These are phyloP conservation scores for Cystobasidium slooffiae DNA, from an alignment of 1,284 basidiomycete species.

Conservation along the genomic window DNA sequence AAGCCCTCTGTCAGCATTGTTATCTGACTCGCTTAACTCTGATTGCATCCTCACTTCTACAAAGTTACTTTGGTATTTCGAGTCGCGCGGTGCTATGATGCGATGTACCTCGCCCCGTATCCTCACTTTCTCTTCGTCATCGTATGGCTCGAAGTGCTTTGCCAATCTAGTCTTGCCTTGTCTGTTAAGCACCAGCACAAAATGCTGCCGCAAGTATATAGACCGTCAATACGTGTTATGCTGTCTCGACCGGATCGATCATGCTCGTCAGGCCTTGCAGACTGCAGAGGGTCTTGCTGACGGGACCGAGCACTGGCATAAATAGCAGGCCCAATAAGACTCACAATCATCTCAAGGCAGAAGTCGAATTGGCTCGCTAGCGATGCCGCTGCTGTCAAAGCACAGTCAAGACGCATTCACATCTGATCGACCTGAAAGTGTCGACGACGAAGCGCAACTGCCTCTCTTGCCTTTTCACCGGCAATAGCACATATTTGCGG, in stretches of 20 bases:
- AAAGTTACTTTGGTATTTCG: conserved; percentile 99
- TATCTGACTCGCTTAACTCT: neutral
- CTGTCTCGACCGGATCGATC: neutral
- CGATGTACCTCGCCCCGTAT: conserved; percentile 94
- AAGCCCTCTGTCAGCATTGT: neutral
- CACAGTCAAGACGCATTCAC: no score
- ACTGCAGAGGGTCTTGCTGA: no score
- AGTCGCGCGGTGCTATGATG: conserved; percentile 92
- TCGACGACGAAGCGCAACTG: no score
- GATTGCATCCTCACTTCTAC: conserved; percentile 73
- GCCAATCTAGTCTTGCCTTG: conserved; percentile 89
- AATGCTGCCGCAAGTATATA: conserved; percentile 77
- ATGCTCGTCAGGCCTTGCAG: no score
- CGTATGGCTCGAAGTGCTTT: conserved; percentile 88
- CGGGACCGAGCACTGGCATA: no score
- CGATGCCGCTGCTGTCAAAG: no score
- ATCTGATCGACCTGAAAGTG: no score
- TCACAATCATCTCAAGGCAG: no score
- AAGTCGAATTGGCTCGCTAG: no score
- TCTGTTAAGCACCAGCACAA: conserved; percentile 94
- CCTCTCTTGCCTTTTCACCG: no score
- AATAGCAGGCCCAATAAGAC: no score
- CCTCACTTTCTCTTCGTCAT: conserved; percentile 69
- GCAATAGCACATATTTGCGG: no score
- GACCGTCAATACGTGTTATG: neutral